Conservation (phyloP, 257 asterid genomes). For the Solanum clarkiae region DNA sequence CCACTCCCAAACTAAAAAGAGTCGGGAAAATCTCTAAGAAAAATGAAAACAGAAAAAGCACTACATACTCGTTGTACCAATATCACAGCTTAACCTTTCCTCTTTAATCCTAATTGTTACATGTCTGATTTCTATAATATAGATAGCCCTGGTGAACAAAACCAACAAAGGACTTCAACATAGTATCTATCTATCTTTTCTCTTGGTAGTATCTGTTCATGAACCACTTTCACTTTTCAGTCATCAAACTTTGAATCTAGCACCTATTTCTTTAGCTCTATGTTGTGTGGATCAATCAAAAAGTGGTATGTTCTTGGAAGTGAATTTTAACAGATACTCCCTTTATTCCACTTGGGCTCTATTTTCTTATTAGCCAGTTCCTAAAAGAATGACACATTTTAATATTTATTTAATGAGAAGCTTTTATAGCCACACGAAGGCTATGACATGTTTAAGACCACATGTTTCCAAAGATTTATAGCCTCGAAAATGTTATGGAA, state of each 20-base stretch:
- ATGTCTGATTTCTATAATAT: neutral
- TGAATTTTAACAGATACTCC: neutral
- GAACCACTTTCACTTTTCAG: neutral
- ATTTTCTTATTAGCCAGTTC: neutral
- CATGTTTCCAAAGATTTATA: neutral
- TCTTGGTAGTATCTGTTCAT: neutral
- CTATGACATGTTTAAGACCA: neutral
- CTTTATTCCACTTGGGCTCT: neutral
- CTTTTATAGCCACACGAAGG: neutral
- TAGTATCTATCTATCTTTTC: neutral
- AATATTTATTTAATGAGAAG: neutral
- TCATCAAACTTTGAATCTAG: neutral
- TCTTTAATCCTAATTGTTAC: neutral
- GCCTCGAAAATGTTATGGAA: neutral
- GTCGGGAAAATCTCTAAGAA: neutral
- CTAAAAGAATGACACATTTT: neutral
- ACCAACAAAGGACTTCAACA: neutral
- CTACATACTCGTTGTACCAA: neutral
- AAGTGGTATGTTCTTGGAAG: neutral
- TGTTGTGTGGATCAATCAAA: neutral
- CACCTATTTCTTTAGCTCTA: neutral
- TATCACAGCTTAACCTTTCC: neutral
- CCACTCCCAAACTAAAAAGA: neutral
- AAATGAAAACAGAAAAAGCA: neutral
- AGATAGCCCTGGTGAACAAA: neutral